Percentiles rank a stretch among this genome's conserved stretches.
Conservation (phyloP, 371 early-diverging fungal species). For the Apophysomyces ossiformis region DNA sequence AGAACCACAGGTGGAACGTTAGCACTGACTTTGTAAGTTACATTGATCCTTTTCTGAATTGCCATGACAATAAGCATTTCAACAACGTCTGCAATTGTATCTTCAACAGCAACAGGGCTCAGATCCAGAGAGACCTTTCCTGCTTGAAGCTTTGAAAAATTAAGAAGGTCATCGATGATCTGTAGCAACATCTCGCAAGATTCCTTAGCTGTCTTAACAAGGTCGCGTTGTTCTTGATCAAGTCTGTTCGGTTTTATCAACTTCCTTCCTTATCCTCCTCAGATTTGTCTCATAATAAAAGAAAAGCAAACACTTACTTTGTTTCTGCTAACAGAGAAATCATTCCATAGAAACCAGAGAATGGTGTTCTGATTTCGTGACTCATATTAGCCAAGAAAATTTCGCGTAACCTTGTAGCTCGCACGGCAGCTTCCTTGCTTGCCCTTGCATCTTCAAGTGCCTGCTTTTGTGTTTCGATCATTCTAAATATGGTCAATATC, state of each 20-base stretch:
- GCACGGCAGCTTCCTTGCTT: constrained; percentile 53
- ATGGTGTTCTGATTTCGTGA: constrained; percentile 59
- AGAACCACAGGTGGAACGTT: constrained; percentile 42
- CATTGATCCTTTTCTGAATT: constrained; percentile 52
- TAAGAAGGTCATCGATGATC: constrained; percentile 66
- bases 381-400: constrained; percentile 68
- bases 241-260: constrained; percentile 19
- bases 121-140: constrained; percentile 63
- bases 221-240: constrained; percentile 59
- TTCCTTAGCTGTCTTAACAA: constrained; percentile 62
- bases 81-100: constrained; percentile 58
- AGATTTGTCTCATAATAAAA: background rate
- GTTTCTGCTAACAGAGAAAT: constrained; percentile 61
- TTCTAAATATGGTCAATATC: constrained; percentile 19
- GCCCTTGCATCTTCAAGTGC: constrained; percentile 47
- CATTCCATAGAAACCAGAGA: constrained; percentile 66
- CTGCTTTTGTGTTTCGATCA: constrained; percentile 54
- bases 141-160: constrained; percentile 68
- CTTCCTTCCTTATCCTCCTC: background rate
- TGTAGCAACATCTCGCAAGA: constrained; percentile 63
- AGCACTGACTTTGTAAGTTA: constrained; percentile 46
- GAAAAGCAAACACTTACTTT: background rate
- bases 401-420: constrained; percentile 48
- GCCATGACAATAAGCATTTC: constrained; percentile 60
- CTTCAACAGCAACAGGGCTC: constrained; percentile 53